phyloP scores from a whole-genome alignment of 2,329 filamentous ascomycete species.

The Colletotrichum salicis region DNA sequence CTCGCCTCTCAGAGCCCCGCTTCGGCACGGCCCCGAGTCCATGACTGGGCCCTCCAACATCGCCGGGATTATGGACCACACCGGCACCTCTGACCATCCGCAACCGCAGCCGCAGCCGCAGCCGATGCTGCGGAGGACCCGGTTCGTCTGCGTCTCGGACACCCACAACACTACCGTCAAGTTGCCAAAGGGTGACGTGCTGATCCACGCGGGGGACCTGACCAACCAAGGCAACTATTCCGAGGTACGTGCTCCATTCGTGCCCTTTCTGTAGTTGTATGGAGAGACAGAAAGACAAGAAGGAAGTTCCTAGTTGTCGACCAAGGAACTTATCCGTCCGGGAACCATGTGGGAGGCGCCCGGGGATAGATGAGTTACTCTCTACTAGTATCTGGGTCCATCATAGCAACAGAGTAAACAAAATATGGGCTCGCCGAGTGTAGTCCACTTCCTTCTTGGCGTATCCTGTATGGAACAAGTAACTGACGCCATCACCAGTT shows the following conservation, averaged over 20 bases:
- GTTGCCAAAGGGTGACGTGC: conserved; percentile 76
- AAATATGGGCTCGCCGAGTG: neutral
- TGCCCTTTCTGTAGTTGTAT: neutral
- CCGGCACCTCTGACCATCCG: neutral
- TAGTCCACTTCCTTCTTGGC: neutral
- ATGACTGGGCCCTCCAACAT: neutral
- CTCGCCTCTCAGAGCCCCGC: neutral
- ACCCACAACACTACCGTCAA: conserved; percentile 76
- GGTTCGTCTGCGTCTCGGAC: conserved; percentile 81
- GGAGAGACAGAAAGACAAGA: neutral
- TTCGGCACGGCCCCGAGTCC: conserved; percentile 4
- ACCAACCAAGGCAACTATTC: conserved; percentile 75
- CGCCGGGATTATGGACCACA: conserved; percentile 19
- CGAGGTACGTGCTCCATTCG: conserved; percentile 53
- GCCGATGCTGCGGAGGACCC: conserved; percentile 57
- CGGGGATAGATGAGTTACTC: conserved; percentile 6
- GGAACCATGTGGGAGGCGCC: conserved; percentile 17
- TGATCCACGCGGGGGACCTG: conserved; percentile 81
- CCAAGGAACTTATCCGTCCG: neutral
- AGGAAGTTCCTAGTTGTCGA: conserved; percentile 10
- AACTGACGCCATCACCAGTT: conserved; percentile 49
- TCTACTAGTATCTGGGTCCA: neutral
- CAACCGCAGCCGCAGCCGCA: neutral
- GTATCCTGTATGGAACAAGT: neutral
- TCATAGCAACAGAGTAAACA: conserved; percentile 12